Conservation (phyloP, 2,329 filamentous ascomycete genomes). For the Penicillium sp. region DNA sequence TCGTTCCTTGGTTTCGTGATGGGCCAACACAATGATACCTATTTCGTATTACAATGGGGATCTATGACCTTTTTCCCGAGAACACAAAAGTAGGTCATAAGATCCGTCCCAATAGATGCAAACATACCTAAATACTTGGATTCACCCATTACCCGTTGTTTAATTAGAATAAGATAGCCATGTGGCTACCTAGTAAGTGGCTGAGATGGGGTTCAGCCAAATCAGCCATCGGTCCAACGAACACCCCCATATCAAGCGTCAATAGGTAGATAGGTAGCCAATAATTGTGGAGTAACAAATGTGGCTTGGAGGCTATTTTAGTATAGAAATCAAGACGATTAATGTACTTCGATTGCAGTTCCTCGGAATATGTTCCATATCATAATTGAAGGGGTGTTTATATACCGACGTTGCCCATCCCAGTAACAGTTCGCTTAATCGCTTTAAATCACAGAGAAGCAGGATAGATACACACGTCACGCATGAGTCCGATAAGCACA, state of each 20-base stretch:
- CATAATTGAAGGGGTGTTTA: conserved; percentile 19
- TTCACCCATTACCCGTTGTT: neutral
- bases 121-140: neutral
- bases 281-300: neutral
- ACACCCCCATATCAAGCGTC: neutral
- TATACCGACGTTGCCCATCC: conserved; percentile 24
- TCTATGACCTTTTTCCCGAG: too few species aligned
- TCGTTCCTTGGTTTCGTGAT: neutral
- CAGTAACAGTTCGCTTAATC: conserved; percentile 22
- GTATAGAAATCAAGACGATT: neutral
- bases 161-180: conserved; percentile 1
- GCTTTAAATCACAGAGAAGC: conserved; percentile 20
- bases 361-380: conserved; percentile 1
- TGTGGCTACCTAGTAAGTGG: neutral
- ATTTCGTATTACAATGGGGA: neutral
- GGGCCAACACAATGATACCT: neutral
- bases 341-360: neutral
- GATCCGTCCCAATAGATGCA: neutral
- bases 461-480: conserved; percentile 27
- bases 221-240: neutral
- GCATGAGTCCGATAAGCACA: conserved; percentile 26
- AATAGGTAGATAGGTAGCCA: neutral
- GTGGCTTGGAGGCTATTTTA: neutral
- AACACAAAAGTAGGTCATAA: neutral
- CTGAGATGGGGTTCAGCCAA: neutral